Conservation (phyloP, 176 grass and related monocot species). For the Puya raimondii region DNA sequence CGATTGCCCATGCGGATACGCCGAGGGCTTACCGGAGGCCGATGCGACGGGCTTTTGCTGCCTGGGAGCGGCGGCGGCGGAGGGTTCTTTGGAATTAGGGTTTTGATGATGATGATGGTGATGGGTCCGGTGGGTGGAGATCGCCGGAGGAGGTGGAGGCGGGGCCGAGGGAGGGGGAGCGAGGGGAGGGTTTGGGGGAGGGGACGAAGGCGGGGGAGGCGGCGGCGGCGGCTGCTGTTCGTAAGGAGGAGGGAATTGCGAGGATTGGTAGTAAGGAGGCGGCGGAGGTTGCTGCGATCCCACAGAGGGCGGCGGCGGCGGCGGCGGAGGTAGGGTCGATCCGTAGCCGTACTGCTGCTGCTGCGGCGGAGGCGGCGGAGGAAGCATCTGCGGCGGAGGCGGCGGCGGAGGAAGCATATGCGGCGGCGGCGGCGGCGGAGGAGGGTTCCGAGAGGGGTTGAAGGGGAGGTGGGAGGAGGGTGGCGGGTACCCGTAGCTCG, state of each 20-base stretch:
- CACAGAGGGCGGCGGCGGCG: neutral
- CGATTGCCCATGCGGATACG: neutral
- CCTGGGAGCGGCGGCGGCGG: neutral
- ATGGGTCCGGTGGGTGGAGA: neutral
- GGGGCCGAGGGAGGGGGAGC: constrained; percentile 4
- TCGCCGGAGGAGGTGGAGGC: constrained; percentile 11
- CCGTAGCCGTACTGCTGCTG: neutral
- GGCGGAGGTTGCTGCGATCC: constrained; percentile 10
- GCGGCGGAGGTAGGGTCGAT: neutral
- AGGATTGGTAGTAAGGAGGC: constrained; percentile 2
- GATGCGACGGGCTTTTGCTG: neutral
- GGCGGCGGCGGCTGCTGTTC: neutral
- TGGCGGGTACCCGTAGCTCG: neutral
- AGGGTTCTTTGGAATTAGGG: neutral
- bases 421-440: neutral
- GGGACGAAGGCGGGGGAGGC: constrained; percentile 1
- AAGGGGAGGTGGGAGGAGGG: neutral
- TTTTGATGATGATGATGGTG: neutral
- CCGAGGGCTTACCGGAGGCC: neutral
- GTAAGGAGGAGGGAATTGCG: constrained; percentile 14
- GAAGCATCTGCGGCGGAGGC: neutral
- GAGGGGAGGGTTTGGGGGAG: neutral
- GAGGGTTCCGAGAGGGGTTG: neutral
- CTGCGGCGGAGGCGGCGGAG: neutral
- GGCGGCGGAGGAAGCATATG: neutral